Evolutionary conservation across 306 rosid species (phyloP), one percentile per base, ranked within the genome.

Genomic region (Begonia fuchsioides): DNA sequence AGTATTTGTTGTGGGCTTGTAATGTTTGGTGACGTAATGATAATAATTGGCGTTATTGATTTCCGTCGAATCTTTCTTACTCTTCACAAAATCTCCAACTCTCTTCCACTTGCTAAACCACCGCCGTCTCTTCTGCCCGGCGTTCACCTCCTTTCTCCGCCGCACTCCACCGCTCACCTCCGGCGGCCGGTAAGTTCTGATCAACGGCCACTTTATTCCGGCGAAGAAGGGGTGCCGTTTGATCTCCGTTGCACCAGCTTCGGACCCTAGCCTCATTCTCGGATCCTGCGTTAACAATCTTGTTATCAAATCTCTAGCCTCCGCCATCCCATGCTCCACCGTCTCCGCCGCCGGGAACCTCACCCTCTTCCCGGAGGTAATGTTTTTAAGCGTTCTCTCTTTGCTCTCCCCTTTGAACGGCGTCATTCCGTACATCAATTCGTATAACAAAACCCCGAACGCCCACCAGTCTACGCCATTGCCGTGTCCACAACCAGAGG

Each of bases 381-480:
- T 90, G 40, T 84, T 84, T 32, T 87, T 65, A 26, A 90, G 69
- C 0, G 97, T 84, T 51, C 52, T 50, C 67, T 90, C 95, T 13
- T 81, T 90, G 47, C 38, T 81, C 17, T 55, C 71, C 12, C 97
- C 97, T 13, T 76, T 79, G 59, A 90, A 90, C 58, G 97, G 95
- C 57, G 95, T 79, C 59, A 80, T 72, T 0, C 94, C 97, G n/a
- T 72, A 67, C 6, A 79, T 12, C 12, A 90, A 12, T 57, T 90
- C 95, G 55, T 76, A 79, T 5, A 84, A 1, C 3, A 90, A 75
- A 9, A 90, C 76, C 17, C 95, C 95, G 0, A 84, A 84, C 9
- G 97, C 97, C 97, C 97, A 90, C 97, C 95, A 90, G 17, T 90
- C 97, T 2, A 90, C 97, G 8, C 84, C 93, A 54, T 63, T 90